A percentile compares a stretch with the other conserved stretches of the same genome.
Evolutionary conservation across 129 eudicot species (phyloP).

Genomic region (Cynara cardunculus): DNA sequence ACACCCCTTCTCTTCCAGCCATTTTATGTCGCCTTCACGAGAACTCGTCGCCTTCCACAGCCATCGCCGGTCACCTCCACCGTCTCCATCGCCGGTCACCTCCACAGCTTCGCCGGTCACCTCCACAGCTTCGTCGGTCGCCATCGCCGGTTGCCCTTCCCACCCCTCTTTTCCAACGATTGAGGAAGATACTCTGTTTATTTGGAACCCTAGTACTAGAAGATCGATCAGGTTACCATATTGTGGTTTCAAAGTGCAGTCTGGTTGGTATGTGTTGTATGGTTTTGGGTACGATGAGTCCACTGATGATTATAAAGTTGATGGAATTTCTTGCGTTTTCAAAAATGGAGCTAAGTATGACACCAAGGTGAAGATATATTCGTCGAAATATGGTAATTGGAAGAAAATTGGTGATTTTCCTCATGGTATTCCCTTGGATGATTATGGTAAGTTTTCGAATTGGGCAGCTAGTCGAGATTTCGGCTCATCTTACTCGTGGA

Average conservation of each 20-base stretch:
- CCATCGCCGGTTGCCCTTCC: too few species aligned
- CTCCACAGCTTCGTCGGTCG: too few species aligned
- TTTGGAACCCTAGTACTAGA: constrained; percentile 68
- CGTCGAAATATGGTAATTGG: constrained; percentile 44
- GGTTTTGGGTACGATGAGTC: constrained; percentile 53
- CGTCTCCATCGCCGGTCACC: too few species aligned
- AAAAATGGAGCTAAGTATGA: constrained; percentile 12
- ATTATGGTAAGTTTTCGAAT: constrained; percentile 34
- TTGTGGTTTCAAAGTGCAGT: constrained; percentile 11
- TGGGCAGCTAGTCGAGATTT: constrained; percentile 38
- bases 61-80: too few species aligned
- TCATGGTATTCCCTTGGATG: constrained; percentile 32
- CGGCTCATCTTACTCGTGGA: constrained; percentile 20
- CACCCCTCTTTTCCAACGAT: too few species aligned
- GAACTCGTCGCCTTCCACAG: too few species aligned
- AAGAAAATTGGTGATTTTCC: constrained; percentile 36
- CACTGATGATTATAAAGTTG: constrained; percentile 53
- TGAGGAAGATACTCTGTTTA: constrained; percentile 31
- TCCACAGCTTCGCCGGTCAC: too few species aligned
- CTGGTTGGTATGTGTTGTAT: constrained; percentile 24
- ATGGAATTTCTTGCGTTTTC: constrained; percentile 39
- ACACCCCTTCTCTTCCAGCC: too few species aligned
- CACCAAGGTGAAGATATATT: constrained; percentile 39
- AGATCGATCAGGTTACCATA: constrained; percentile 27
- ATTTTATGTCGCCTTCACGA: too few species aligned